These are phyloP conservation scores for Alternaria arborescens DNA, from an alignment of 2,329 filamentous ascomycete genomes.

Conservation along the genomic window DNA sequence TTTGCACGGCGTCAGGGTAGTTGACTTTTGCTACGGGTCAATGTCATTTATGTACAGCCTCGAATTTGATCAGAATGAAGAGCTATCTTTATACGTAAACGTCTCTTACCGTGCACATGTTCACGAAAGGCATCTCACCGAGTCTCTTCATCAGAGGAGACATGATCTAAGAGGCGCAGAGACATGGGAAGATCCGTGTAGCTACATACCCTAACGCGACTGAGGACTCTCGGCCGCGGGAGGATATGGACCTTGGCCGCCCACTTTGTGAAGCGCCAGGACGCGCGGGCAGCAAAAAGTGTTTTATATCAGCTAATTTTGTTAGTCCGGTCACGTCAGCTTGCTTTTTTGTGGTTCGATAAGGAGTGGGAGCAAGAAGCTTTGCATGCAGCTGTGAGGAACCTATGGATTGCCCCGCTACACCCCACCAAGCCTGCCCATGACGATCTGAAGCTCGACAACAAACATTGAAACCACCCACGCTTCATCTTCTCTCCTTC, in stretches of 20 bases:
- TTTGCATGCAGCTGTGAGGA: slow-evolving; percentile 14
- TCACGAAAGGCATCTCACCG: neutral
- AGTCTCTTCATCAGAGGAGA: neutral
- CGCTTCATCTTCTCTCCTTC: slow-evolving; percentile 18
- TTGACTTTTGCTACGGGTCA: slow-evolving; percentile 14
- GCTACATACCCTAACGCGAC: slow-evolving; percentile 3
- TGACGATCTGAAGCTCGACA: slow-evolving; percentile 34
- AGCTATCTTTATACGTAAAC: neutral
- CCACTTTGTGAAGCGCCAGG: neutral
- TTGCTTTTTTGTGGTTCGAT: slow-evolving; percentile 40
- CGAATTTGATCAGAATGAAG: slow-evolving; percentile 11
- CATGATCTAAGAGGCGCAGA: neutral
- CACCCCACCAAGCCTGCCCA: slow-evolving; percentile 33
- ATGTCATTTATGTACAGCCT: slow-evolving; percentile 10
- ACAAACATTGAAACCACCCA: slow-evolving; percentile 27
- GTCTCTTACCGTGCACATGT: neutral
- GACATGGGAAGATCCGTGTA: neutral
- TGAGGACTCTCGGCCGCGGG: slow-evolving; percentile 36
- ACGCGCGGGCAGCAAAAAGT: slow-evolving; percentile 3
- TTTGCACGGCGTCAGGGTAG: slow-evolving; percentile 27
- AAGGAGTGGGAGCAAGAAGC: slow-evolving; percentile 21
- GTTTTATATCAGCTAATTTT: slow-evolving; percentile 22
- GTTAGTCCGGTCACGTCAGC: slow-evolving; percentile 9
- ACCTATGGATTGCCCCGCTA: slow-evolving; percentile 23
- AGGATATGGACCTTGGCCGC: slow-evolving; percentile 15